Percentiles rank a stretch among this genome's conserved stretches.
Evolutionary conservation across 768 basidiomycete genomes (phyloP).

Genomic region (Scleroderma bovista): DNA sequence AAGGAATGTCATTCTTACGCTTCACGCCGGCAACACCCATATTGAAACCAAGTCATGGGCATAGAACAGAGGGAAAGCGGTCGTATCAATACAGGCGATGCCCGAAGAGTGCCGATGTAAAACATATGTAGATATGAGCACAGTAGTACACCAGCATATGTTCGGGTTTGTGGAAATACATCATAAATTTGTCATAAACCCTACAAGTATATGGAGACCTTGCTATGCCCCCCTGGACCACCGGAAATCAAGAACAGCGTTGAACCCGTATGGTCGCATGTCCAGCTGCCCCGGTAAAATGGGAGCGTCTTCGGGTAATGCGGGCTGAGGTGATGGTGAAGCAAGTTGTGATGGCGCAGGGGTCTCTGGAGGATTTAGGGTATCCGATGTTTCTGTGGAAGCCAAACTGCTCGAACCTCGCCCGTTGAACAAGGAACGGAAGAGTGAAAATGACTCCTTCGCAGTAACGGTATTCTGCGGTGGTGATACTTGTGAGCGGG

Average conservation of each 20-base stretch:
- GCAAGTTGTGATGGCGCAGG: slow-evolving; percentile 3
- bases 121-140: background rate
- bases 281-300: slow-evolving; percentile 56
- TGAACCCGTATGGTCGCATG: slow-evolving; percentile 65
- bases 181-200: slow-evolving; percentile 2
- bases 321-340: slow-evolving; percentile 6
- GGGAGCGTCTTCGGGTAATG: slow-evolving; percentile 10
- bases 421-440: slow-evolving; percentile 21
- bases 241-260: slow-evolving; percentile 67
- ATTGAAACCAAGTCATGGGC: too few relatives aligned
- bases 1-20: background rate
- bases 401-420: slow-evolving; percentile 3
- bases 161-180: slow-evolving; percentile 16
- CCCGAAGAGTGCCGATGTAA: background rate
- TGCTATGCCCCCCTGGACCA: slow-evolving; percentile 40
- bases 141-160: slow-evolving; percentile 9
- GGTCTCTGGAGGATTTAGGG: background rate
- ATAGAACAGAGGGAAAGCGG: too few relatives aligned
- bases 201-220: slow-evolving; percentile 4
- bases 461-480: slow-evolving; percentile 1
- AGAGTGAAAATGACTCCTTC: slow-evolving; percentile 17
- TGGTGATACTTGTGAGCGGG: background rate
- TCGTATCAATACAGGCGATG: too few relatives aligned
- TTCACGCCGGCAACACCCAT: too few relatives aligned
- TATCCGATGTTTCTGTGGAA: background rate